Evolutionary conservation across 345 rosid genomes (phyloP).

Genomic region (Syzygium aromaticum): DNA sequence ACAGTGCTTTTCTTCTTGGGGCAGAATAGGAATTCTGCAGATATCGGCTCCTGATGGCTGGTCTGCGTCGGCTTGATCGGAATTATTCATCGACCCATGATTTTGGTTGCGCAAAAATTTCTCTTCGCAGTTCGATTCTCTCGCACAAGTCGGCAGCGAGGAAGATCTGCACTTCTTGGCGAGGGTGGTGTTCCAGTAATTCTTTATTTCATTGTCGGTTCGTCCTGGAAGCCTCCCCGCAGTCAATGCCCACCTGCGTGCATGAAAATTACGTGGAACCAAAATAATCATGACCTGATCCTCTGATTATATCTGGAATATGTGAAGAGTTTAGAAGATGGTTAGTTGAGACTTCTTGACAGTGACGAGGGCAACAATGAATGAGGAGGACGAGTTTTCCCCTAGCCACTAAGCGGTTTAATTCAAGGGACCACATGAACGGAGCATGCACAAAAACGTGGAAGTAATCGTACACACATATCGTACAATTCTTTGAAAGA

Average conservation of each 20-base stretch:
- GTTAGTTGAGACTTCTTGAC: neutral
- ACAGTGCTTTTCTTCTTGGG: neutral
- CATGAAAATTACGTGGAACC: neutral
- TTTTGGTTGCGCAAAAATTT: neutral
- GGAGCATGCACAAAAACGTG: neutral
- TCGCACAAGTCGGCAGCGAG: neutral
- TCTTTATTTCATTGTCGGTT: conserved; percentile 3
- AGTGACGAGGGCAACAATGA: neutral
- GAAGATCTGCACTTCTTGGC: neutral
- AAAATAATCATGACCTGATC: neutral
- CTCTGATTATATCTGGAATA: neutral
- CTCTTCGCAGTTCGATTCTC: neutral
- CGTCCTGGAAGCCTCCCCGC: conserved; percentile 4
- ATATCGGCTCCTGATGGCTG: neutral
- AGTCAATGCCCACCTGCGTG: conserved; percentile 3
- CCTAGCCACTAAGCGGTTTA: neutral
- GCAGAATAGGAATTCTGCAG: neutral
- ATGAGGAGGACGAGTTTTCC: neutral
- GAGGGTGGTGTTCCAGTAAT: conserved; percentile 1
- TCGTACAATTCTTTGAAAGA: neutral
- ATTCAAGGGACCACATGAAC: neutral
- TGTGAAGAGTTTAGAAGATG: neutral
- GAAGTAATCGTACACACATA: neutral
- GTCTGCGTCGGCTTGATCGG: neutral
- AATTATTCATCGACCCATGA: neutral